phyloP scores from a whole-genome alignment of 495 filamentous ascomycete species.

The Xylaria acuta region DNA sequence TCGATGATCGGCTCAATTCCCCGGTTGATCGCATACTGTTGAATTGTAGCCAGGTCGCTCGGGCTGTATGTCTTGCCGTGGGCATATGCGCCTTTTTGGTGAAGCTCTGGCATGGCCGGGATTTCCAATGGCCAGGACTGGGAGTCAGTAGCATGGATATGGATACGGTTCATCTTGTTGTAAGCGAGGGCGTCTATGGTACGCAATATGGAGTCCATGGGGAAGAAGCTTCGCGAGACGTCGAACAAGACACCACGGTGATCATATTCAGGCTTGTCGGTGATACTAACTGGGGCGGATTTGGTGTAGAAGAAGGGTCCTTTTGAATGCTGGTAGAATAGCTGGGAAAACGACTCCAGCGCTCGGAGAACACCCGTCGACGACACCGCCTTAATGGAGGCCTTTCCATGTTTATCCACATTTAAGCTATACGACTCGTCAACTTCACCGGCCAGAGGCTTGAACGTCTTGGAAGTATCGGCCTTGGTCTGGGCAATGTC shows the following conservation, averaged over 20 bases:
- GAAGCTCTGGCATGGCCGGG: slow-evolving; percentile 70
- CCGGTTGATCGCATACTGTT: slow-evolving; percentile 67
- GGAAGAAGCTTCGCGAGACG: slow-evolving; percentile 69
- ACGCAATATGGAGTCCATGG: slow-evolving; percentile 65
- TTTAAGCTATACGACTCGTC: slow-evolving; percentile 77
- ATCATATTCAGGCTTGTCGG: slow-evolving; percentile 68
- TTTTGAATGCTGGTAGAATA: slow-evolving; percentile 72
- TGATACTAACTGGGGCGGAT: slow-evolving; percentile 68
- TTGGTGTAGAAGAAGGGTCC: slow-evolving; percentile 65
- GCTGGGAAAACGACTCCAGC: slow-evolving; percentile 73
- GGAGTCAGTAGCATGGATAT: slow-evolving; percentile 80
- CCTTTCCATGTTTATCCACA: slow-evolving; percentile 58
- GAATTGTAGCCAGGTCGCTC: slow-evolving; percentile 64
- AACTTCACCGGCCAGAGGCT: slow-evolving; percentile 64
- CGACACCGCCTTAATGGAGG: slow-evolving; percentile 65
- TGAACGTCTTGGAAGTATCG: slow-evolving; percentile 61
- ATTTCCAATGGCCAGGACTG: slow-evolving; percentile 87
- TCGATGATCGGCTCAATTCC: slow-evolving; percentile 79
- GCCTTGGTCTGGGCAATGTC: slow-evolving; percentile 62
- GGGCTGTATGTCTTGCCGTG: slow-evolving; percentile 67
- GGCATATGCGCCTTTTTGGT: slow-evolving; percentile 71
- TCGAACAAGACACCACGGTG: slow-evolving; percentile 81
- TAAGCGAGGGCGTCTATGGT: slow-evolving; percentile 74
- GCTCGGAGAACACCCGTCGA: slow-evolving; percentile 70
- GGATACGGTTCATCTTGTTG: slow-evolving; percentile 82